phyloP scores from a whole-genome alignment of 192 early-diverging fungal genomes.

The Backusella sp. region DNA sequence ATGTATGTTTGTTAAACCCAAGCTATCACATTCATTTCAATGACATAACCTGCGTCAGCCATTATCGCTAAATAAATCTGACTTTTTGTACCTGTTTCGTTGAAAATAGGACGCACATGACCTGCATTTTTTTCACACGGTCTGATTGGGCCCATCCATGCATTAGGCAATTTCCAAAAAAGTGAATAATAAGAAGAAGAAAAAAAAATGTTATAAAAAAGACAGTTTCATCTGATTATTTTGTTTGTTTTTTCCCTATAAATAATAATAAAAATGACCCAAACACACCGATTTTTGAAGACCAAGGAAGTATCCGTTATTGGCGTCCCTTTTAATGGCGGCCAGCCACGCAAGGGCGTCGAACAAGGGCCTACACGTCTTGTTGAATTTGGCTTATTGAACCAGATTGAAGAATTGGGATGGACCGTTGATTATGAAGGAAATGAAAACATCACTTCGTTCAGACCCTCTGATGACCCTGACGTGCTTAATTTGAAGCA shows the following conservation, averaged over 20 bases:
- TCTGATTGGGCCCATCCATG: neutral
- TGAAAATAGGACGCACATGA: neutral
- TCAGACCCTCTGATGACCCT: constrained; percentile 69
- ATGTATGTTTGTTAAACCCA: neutral
- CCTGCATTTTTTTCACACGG: neutral
- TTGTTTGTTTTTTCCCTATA: neutral
- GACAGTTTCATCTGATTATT: constrained; percentile 6
- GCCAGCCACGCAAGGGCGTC: constrained; percentile 70
- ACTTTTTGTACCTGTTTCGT: neutral
- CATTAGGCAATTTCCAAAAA: neutral
- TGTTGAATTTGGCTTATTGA: constrained; percentile 81
- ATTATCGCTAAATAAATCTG: constrained; percentile 1
- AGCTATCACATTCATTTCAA: neutral
- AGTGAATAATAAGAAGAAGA: neutral
- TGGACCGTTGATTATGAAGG: constrained; percentile 79
- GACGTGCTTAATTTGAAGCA: constrained; percentile 81
- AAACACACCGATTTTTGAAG: constrained; percentile 10
- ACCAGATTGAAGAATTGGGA: constrained; percentile 76
- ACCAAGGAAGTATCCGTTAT: constrained; percentile 18
- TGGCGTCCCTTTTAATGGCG: constrained; percentile 31
- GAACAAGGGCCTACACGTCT: constrained; percentile 86
- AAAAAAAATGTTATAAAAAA: neutral
- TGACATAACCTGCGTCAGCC: neutral
- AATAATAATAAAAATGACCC: neutral
- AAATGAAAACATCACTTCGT: constrained; percentile 66